Evolutionary conservation across 2,329 filamentous ascomycete species (phyloP).

Genomic region (Pseudogymnoascus sp.): DNA sequence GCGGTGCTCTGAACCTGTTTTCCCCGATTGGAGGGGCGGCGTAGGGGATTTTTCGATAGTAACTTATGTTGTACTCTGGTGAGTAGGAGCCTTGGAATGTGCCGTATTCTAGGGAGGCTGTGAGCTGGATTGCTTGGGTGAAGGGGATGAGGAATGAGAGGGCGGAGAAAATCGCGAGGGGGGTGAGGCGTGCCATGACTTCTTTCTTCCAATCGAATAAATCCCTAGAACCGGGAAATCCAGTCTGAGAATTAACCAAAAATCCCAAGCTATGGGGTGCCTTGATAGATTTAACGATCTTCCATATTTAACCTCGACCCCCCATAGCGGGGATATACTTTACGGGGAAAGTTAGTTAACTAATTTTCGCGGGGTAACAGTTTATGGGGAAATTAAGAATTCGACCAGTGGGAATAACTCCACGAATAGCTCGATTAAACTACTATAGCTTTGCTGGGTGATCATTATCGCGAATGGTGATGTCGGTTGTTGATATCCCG

Average conservation of each 20-base stretch:
- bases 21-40: conserved; percentile 50
- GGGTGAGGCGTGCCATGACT: neutral
- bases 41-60: conserved; percentile 57
- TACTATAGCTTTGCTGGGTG: neutral
- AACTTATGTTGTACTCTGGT: conserved; percentile 48
- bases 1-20: conserved; percentile 56
- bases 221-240: neutral
- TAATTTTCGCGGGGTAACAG: neutral
- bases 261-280: neutral
- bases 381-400: neutral
- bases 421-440: neutral
- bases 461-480: conserved; percentile 15
- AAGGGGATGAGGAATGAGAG: neutral
- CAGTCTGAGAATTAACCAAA: neutral
- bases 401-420: conserved; percentile 7
- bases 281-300: neutral
- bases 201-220: neutral
- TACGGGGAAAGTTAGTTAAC: neutral
- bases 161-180: neutral
- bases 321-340: neutral
- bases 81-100: conserved; percentile 49
- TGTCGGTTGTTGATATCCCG: neutral
- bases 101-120: conserved; percentile 42
- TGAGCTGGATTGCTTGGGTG: conserved; percentile 23
- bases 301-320: too few species aligned